Base-by-base conservation (phyloP, 495 filamentous ascomycete species). In the Venustampulla echinocandica region DNA sequence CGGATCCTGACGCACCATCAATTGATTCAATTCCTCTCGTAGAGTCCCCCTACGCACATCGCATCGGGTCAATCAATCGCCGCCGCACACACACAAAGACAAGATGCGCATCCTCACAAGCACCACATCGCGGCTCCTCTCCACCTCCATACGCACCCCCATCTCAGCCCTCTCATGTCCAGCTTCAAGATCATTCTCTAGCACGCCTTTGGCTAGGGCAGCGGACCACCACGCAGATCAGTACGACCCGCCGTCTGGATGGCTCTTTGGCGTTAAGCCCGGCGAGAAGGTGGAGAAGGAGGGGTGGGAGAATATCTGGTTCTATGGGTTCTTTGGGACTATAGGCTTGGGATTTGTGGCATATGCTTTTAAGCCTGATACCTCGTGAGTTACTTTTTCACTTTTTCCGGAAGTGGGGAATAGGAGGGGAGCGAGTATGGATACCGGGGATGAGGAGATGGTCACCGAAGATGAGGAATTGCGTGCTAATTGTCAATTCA, bases 291-390 rank as follows among this genome's bases (percentile, higher is more conserved):
- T 87, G 64, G 75, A 86, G 75, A 89, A 87, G 66, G 92, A 98
- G 65, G 90, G 89, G 38, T 98, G 92, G 92, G 92, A 98, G 78
- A 74, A 66, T 18, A 67, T 90, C 22, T 92, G 81, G 73, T 79
- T 85, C 64, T 95, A 82, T 64, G 89, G 90, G 15, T 94, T 95
- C 63, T 86, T 79, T 65, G 92, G 89, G n/a, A 84, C 81, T 56
- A 62, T 96, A 46, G 64, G 73, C 11, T 69, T 87, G 34, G 82
- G 80, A 25, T 78, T 75, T 44, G 74, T 97, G 25, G 88, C 80
- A 55, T 95, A 96, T 74, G 85, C 86, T 42, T 97, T 87, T 61
- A 98, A 98, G 79, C 92, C 92, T 19, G 92, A 98, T 74, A 97
- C 90, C 41, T 93, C 86, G 92, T 98, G 74, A 68, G 90, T 86